Base-by-base conservation (phyloP, 306 rosid genomes). In the Carpinus viminea region DNA sequence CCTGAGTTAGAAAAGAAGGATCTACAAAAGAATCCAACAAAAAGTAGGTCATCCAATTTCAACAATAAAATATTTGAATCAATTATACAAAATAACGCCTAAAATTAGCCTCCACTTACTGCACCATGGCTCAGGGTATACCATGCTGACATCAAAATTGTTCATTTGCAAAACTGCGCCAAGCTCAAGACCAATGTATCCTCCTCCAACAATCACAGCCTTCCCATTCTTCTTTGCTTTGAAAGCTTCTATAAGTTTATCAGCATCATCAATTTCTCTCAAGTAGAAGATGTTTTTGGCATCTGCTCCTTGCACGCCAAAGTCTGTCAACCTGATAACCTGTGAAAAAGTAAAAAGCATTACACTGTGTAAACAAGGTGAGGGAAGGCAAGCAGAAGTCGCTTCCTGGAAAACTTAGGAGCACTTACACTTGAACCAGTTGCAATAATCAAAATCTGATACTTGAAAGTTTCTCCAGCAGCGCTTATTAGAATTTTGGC, bases 121-220 rank as follows among this genome's bases (percentile, higher is more conserved):
- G 84, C 98, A 93, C 99, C 99, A 95, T 47, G 98, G 98, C 82
- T 95, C 99, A 17, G 99, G 99, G 86, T 93, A 95, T 80, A 95
- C 97, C 99, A 95, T 95, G 78, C 70, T 86, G 65, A 89, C 94
- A 75, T 95, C 97, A 76, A 87, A 55, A 78, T 93, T 84, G 85
- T 95, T 95, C 72, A 93, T 87, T 78, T 72, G 83, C 88, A 95
- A 80, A 55, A 83, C 96, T 31, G 99, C 99, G 86, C 97, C 83
- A 75, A 95, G 89, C 86, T 95, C 99, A 76, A 95, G 91, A 85
- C 99, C 96, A 12, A 95, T 95, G 86, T 95, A 93, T 68, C 97
- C 99, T 80, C 99, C 99, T 62, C 99, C 99, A 72, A 95, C 99
- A 83, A 95, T 84, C 75, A 95, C 98, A 80, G 91, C 97, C 82